phyloP scores from a whole-genome alignment of 164 flowering plant genomes.

The Vitis labrusca region DNA sequence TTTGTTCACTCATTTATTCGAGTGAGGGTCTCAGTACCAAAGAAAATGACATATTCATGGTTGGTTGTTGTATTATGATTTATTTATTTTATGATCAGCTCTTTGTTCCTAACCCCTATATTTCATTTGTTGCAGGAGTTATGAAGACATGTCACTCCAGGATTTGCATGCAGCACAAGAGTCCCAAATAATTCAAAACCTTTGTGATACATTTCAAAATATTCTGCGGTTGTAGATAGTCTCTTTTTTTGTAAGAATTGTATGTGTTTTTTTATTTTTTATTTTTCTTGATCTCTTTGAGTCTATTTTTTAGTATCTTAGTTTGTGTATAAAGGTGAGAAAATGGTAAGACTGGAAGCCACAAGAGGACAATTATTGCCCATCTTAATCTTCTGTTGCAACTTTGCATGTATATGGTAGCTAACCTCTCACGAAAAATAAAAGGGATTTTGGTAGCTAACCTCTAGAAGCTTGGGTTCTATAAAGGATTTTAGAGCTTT shows the following conservation, averaged over 20 bases:
- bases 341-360: neutral
- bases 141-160: slow-evolving; percentile 97
- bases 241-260: neutral
- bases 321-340: neutral
- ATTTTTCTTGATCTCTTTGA: neutral
- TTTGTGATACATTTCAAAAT: slow-evolving; percentile 84
- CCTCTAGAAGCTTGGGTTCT: too few species aligned
- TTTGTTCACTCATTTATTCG: too few species aligned
- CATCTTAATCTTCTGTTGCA: slow-evolving; percentile 1
- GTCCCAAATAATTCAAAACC: slow-evolving; percentile 86
- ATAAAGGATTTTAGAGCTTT: too few species aligned
- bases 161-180: slow-evolving; percentile 87
- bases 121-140: slow-evolving; percentile 55
- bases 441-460: too few species aligned
- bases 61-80: neutral
- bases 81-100: neutral
- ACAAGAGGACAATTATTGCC: neutral
- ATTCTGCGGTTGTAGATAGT: slow-evolving; percentile 67
- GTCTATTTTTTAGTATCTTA: slow-evolving; percentile 1
- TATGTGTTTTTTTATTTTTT: neutral
- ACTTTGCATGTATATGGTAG: neutral
- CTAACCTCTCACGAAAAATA: too few species aligned
- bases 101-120: neutral
- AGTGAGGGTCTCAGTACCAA: too few species aligned
- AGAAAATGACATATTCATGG: too few species aligned